Evolutionary conservation across 2,329 filamentous ascomycete genomes (phyloP).

Genomic region (Fusarium pilosicola): DNA sequence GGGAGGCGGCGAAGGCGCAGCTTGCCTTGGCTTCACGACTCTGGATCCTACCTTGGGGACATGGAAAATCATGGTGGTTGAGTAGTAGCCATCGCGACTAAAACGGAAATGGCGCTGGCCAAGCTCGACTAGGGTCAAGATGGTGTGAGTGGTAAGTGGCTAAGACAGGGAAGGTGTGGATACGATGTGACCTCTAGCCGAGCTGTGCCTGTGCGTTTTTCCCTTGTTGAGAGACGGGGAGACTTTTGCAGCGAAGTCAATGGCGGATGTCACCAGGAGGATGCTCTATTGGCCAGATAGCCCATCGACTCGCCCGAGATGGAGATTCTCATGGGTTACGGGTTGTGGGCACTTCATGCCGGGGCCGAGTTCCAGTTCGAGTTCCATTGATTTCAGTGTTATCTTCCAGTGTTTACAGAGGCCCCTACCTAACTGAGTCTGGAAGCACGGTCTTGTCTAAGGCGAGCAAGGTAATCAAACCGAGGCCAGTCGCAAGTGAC

Average conservation of each 20-base stretch:
- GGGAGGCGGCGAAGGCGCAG: not conserved
- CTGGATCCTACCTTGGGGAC: not conserved
- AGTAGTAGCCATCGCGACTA: constrained; percentile 34
- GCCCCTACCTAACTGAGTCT: constrained; percentile 2
- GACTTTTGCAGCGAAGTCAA: constrained; percentile 31
- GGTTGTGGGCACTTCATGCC: constrained; percentile 34
- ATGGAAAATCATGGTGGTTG: constrained; percentile 35
- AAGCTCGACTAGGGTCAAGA: constrained; percentile 25
- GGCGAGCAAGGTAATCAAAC: constrained; percentile 41
- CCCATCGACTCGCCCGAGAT: constrained; percentile 3
- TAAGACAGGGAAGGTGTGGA: constrained; percentile 25
- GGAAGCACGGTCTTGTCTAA: constrained; percentile 31
- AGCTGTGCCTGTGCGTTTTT: constrained; percentile 35
- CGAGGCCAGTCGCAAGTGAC: constrained; percentile 35
- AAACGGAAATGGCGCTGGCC: constrained; percentile 36
- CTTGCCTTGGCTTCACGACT: not conserved
- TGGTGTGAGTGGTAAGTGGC: constrained; percentile 37
- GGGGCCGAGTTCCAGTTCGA: constrained; percentile 26
- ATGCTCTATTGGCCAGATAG: constrained; percentile 16
- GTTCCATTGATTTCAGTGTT: constrained; percentile 26
- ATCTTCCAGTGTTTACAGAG: not conserved
- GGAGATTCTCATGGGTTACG: constrained; percentile 14
- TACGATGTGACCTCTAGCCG: constrained; percentile 31
- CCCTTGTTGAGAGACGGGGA: constrained; percentile 28
- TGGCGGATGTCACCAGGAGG: constrained; percentile 15